A percentile compares a stretch with the other conserved stretches of the same genome.
These are phyloP conservation scores for Sicyos edulis DNA, from an alignment of 306 rosid species.

Conservation along the genomic window DNA sequence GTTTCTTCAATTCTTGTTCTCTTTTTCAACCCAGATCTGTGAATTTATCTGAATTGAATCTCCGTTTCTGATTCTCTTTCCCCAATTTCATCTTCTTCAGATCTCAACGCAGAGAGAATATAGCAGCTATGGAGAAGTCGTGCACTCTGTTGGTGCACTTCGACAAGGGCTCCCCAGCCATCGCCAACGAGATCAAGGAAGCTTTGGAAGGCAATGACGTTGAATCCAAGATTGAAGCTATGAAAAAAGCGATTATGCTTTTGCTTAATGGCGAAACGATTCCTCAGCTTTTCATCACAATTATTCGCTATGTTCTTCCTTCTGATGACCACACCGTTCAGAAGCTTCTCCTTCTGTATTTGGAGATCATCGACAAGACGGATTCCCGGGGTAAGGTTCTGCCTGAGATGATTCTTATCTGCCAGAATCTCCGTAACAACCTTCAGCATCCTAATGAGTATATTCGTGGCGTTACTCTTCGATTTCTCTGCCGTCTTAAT, in stretches of 20 bases:
- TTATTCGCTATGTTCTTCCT: conserved; percentile 83
- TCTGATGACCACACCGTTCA: conserved; percentile 96
- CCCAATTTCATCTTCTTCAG: conserved; percentile 3
- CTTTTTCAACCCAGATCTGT: conserved; percentile 19
- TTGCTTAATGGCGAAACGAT: conserved; percentile 84
- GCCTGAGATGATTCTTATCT: conserved; percentile 93
- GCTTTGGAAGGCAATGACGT: conserved; percentile 77
- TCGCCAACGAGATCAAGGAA: conserved; percentile 85
- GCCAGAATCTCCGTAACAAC: conserved; percentile 92
- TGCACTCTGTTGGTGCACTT: conserved; percentile 79
- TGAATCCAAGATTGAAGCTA: conserved; percentile 60
- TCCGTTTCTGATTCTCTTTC: not conserved
- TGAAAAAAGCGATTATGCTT: conserved; percentile 86
- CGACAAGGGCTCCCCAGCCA: conserved; percentile 86
- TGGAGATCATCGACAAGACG: conserved; percentile 88
- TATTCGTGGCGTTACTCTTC: conserved; percentile 83
- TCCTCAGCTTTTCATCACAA: conserved; percentile 87
- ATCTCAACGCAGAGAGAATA: conserved; percentile 17
- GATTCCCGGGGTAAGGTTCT: conserved; percentile 80
- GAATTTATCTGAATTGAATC: not conserved
- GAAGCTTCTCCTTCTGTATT: conserved; percentile 85
- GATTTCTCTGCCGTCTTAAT: conserved; percentile 83
- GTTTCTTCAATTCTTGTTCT: conserved; percentile 3
- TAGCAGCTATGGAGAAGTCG: conserved; percentile 64
- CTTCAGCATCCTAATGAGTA: conserved; percentile 90